phyloP scores from a whole-genome alignment of 179 eudicot genomes.

The Spinacia oleracea region DNA sequence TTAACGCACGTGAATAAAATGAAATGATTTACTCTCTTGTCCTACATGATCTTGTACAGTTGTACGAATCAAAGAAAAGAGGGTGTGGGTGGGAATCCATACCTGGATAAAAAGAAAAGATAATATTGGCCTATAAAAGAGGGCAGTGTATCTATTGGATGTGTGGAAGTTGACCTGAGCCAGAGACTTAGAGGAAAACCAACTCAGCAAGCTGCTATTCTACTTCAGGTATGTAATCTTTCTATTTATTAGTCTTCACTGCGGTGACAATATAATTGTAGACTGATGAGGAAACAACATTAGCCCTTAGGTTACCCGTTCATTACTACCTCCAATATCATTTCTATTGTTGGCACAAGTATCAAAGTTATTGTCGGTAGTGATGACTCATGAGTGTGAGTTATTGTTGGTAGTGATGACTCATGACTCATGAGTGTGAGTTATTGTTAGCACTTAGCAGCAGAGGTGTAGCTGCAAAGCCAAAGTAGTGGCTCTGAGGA shows the following conservation, averaged over 20 bases:
- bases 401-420: too few species aligned
- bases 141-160: not conserved
- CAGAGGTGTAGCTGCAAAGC: too few species aligned
- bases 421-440: too few species aligned
- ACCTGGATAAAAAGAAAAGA: not conserved
- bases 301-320: not conserved
- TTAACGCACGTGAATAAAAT: not conserved
- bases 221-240: conserved; percentile 2
- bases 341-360: not conserved
- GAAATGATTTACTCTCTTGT: not conserved
- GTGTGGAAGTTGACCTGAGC: not conserved
- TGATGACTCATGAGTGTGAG: too few species aligned
- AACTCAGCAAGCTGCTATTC: not conserved
- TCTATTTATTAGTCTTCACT: not conserved
- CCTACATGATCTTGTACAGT: not conserved
- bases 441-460: too few species aligned
- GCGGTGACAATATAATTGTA: not conserved
- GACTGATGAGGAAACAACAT: not conserved
- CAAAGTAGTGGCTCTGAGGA: not conserved
- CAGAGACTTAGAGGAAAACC: not conserved
- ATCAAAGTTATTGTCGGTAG: not conserved
- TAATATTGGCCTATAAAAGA: not conserved
- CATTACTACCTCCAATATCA: not conserved
- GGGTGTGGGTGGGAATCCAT: not conserved
- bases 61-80: not conserved